Conservation (phyloP, 805 yeast species). For the Dipodascus geniculatus region DNA sequence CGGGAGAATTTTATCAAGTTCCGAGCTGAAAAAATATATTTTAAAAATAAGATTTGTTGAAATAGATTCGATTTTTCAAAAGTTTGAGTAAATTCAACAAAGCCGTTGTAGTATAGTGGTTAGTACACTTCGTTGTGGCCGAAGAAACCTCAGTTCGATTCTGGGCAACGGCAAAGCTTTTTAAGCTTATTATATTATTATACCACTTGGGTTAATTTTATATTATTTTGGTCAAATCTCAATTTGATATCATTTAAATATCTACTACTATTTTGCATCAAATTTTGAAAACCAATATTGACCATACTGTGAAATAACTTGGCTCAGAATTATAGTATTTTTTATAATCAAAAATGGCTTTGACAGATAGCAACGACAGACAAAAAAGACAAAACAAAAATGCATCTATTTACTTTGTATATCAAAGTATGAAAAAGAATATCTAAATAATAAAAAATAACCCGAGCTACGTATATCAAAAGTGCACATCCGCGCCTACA, state of each 20-base stretch:
- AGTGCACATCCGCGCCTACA: constrained; percentile 40
- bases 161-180: constrained; percentile 29
- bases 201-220: too few relatives aligned
- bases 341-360: neutral
- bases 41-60: neutral
- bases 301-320: too few relatives aligned
- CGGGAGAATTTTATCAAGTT: too few relatives aligned
- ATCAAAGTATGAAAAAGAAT: neutral
- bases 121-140: constrained; percentile 32
- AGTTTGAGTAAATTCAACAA: neutral
- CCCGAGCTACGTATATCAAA: constrained; percentile 20
- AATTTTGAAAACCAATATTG: too few relatives aligned
- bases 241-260: neutral
- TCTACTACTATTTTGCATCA: too few relatives aligned
- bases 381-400: neutral
- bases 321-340: neutral
- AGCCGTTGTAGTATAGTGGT: constrained; percentile 33
- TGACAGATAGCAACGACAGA: neutral
- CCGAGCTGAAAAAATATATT: neutral
- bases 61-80: neutral
- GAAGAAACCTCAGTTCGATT: constrained; percentile 32
- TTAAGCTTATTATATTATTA: constrained; percentile 3
- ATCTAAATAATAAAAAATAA: neutral
- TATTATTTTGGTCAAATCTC: neutral
- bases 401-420: neutral